phyloP scores from a whole-genome alignment of 164 flowering plant genomes.

The Sedum album region DNA sequence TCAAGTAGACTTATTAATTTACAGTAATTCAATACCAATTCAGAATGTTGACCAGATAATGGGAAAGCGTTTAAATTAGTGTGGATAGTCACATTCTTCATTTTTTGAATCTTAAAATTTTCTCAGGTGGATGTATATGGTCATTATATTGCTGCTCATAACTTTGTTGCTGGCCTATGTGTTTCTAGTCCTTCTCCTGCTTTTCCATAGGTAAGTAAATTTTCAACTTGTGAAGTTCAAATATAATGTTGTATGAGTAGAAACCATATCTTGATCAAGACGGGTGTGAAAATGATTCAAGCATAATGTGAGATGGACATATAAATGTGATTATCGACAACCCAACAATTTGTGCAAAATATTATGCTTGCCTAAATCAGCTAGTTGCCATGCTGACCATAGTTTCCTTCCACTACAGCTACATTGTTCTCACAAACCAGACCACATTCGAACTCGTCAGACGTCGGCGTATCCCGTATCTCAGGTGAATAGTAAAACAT shows the following conservation, averaged over 20 bases:
- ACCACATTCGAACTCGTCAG: conserved; percentile 90
- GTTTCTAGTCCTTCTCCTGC: conserved; percentile 62
- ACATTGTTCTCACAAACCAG: conserved; percentile 80
- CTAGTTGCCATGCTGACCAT: not conserved
- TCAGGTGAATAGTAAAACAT: conserved; percentile 36
- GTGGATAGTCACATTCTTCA: conserved; percentile 4
- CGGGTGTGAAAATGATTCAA: not conserved
- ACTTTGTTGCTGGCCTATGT: conserved; percentile 42
- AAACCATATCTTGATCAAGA: not conserved
- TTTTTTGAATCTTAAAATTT: conserved; percentile 3
- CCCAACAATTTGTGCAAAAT: not conserved
- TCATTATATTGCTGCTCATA: conserved; percentile 54
- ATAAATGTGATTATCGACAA: not conserved
- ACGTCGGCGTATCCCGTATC: conserved; percentile 64
- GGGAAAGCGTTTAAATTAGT: not conserved
- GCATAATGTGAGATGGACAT: not conserved
- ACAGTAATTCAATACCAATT: not conserved
- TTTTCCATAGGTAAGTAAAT: conserved; percentile 69
- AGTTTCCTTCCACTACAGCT: conserved; percentile 40
- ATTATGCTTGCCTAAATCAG: not conserved
- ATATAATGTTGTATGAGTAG: not conserved
- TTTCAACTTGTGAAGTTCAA: not conserved
- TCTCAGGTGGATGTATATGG: conserved; percentile 77
- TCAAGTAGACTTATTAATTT: not conserved
- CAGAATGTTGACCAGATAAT: not conserved